These are phyloP conservation scores for Penicillium sp. DNA, from an alignment of 2,329 filamentous ascomycete genomes.

Conservation along the genomic window DNA sequence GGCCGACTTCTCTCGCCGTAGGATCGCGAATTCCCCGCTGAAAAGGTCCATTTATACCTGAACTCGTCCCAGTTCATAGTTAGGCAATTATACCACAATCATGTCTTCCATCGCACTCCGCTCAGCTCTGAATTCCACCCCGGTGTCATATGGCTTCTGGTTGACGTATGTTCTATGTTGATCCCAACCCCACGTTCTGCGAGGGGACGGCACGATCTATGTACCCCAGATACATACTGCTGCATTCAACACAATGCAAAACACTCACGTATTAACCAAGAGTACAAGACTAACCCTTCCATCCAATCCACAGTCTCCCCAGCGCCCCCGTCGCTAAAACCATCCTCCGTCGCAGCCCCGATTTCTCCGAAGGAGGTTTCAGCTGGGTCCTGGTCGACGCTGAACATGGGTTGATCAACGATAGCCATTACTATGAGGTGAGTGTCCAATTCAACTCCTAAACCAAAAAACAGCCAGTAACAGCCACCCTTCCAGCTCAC, in stretches of 20 bases:
- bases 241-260: background rate
- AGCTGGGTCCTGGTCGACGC: slow-evolving; percentile 42
- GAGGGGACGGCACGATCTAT: background rate
- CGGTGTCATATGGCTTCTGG: slow-evolving; percentile 33
- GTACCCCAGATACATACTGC: background rate
- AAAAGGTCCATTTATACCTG: background rate
- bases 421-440: slow-evolving; percentile 39
- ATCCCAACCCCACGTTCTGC: background rate
- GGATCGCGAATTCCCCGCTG: background rate
- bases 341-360: slow-evolving; percentile 30
- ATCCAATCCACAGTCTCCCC: slow-evolving; percentile 22
- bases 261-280: background rate
- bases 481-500: slow-evolving; percentile 15
- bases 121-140: slow-evolving; percentile 13
- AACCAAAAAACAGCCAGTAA: background rate
- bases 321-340: slow-evolving; percentile 33
- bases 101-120: slow-evolving; percentile 12
- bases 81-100: background rate
- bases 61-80: background rate
- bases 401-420: slow-evolving; percentile 41
- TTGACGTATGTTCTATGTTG: slow-evolving; percentile 34
- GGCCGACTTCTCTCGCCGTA: slow-evolving; percentile 2
- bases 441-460: background rate
- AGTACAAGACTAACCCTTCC: background rate
- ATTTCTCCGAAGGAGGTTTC: slow-evolving; percentile 22